Conservation (phyloP, 345 rosid species). For the Erodium maritimum region DNA sequence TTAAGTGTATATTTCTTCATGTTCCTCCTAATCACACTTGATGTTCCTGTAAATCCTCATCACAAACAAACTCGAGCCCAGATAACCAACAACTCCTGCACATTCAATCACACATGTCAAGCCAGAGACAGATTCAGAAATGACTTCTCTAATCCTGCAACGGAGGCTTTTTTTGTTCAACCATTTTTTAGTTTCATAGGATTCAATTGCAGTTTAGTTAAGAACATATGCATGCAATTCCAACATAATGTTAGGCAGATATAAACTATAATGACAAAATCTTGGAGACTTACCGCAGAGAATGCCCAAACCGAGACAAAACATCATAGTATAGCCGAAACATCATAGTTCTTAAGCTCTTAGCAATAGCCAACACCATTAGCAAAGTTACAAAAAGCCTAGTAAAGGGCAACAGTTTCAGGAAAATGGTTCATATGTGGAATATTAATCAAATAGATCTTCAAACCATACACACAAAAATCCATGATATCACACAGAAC, state of each 20-base stretch:
- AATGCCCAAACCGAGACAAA: constrained; percentile 86
- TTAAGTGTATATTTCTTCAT: constrained; percentile 5
- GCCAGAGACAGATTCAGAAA: neutral
- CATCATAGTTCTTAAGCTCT: too few species aligned
- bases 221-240: neutral
- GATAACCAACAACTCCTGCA: constrained; percentile 85
- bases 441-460: too few species aligned
- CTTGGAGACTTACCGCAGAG: constrained; percentile 62
- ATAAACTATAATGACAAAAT: neutral
- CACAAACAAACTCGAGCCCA: constrained; percentile 84
- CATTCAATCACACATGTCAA: neutral
- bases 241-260: neutral
- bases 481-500: neutral
- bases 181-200: too few species aligned
- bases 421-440: too few species aligned
- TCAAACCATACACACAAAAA: neutral
- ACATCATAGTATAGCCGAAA: constrained; percentile 94
- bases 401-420: too few species aligned
- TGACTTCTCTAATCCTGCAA: neutral
- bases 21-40: constrained; percentile 60
- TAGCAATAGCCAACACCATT: too few species aligned
- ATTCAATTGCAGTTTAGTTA: too few species aligned
- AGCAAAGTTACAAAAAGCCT: too few species aligned
- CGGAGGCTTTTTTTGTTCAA: too few species aligned
- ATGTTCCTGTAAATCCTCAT: constrained; percentile 95